Conservation (phyloP, 768 basidiomycete genomes). For the Lentinula sp. region DNA sequence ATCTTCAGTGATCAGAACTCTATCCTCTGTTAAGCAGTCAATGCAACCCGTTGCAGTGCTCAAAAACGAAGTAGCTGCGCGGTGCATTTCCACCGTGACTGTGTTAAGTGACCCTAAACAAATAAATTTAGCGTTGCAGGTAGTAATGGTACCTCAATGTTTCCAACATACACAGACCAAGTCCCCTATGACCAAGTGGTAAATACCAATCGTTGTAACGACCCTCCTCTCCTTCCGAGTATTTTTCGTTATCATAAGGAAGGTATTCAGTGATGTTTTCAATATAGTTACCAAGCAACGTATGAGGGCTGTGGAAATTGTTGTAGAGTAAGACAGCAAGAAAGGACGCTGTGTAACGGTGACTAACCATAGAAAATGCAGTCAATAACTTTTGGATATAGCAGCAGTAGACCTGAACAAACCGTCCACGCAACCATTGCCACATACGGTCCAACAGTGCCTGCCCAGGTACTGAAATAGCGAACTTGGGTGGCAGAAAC, state of each 20-base stretch:
- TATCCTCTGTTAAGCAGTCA: background rate
- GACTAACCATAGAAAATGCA: background rate
- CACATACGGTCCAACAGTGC: conserved; percentile 7
- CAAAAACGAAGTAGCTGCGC: background rate
- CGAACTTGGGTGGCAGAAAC: conserved; percentile 5
- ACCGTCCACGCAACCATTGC: conserved; percentile 12
- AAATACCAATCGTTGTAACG: background rate
- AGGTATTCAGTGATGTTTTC: background rate
- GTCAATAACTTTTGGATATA: background rate
- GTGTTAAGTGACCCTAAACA: background rate
- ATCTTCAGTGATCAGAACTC: background rate
- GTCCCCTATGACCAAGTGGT: background rate
- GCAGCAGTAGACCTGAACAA: background rate
- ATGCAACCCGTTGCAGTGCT: background rate
- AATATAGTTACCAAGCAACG: background rate
- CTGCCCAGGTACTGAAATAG: background rate
- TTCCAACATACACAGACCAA: background rate
- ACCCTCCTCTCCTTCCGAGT: background rate
- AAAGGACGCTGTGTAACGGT: background rate
- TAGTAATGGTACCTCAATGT: background rate
- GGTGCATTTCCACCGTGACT: background rate
- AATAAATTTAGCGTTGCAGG: background rate
- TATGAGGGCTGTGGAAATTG: background rate
- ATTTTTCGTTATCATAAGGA: background rate
- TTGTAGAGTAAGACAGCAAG: background rate